Evolutionary conservation across 768 basidiomycete species (phyloP), one percentile per base, ranked within the genome.

Genomic region (Lactarius trivialis): DNA sequence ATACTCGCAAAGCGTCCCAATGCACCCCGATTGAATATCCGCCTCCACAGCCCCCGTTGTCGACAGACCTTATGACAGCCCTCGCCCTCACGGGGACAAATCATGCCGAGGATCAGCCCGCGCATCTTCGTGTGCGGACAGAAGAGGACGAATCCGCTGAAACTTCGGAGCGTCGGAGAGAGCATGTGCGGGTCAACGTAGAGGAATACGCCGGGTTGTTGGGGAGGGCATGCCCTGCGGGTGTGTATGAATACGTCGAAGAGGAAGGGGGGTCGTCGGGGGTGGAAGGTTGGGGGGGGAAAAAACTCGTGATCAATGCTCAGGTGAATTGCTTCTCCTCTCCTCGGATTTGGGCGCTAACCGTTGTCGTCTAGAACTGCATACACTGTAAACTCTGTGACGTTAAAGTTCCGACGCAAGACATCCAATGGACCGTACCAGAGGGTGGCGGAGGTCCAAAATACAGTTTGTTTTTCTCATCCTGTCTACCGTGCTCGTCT

Each of bases 371-470:
- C 58, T 67, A 94, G 89, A 92, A 93, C 69, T 92, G 91, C 70
- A 91, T 92, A 37, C 91, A 96, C 71, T 97, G 93, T 78, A 97
- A 95, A 74, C 78, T 97, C 48, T 99, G 96, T 72, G 93, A 94
- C 64, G 86, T 99, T 76, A 98, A 99, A 76, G 90, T 90, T 4
- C 95, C 95, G 3, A 93, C 93, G 2, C 92, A 97, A 71, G 96
- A 98, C 73, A 97, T 99, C 68, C 91, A 88, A 17, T 98, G 96
- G 96, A 88, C 86, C 6, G 93, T 97, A 0, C 97, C 97, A 0
- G 94, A 98, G 75, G 96, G 95, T 12, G 90, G 93, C 14, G 96
- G 96, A 34, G 96, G 96, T 56, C 96, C 95, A 39, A 96, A 96
- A 73, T 98, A 97, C 71, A 89, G 94, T 96, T 33, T 19, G 62